Base-by-base conservation (phyloP, 352 stramenopile genomes). In the Phytophthora citricola region DNA sequence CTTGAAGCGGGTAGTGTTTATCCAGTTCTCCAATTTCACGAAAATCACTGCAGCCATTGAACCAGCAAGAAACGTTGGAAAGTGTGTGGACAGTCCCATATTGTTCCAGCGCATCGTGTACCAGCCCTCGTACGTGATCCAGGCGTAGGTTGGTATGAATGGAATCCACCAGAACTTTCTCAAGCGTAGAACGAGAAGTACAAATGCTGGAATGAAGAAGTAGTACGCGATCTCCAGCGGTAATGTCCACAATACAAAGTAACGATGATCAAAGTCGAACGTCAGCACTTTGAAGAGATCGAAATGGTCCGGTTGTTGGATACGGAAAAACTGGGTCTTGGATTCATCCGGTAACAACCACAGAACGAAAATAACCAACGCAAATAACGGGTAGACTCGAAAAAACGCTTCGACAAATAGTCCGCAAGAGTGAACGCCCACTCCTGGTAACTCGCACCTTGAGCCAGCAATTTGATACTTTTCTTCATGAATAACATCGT, bases 331-430 rank as follows among this genome's bases (percentile, higher is more conserved):
- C 4, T 12, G 44, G 0, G 34, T 40, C 40, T 76, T 67, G 7
- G 46, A 39, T 0, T 70, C 61, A 17, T 61, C 40, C 1, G 77
- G 68, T 3, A 83, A 49, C 22, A 75, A 22, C 48, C 54, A 73
- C 17, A 81, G 38, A 3, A 76, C 49, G 20, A 62, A 39, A 6
- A 66, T 67, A 10, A 75, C 48, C 9, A 71, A 60, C 8, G 58
- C 52, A 36, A 87, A 87, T 5, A 87, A 43, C 57, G 78, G 78
- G 49, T 87, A 87, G 14, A 87, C 76, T 34, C 76, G 73, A 29
- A 84, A 74, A 87, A 80, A 3, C 52, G 31, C 31, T 57, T 62
- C 32, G 60, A 68, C 43, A 68, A 68, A 17, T 68, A 68, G 43
- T 85, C 76, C 14, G 34, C n/a, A 29, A 78, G 40, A 12, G 55